Conservation (phyloP, 495 filamentous ascomycete species). For the Penicillium riverlandense region DNA sequence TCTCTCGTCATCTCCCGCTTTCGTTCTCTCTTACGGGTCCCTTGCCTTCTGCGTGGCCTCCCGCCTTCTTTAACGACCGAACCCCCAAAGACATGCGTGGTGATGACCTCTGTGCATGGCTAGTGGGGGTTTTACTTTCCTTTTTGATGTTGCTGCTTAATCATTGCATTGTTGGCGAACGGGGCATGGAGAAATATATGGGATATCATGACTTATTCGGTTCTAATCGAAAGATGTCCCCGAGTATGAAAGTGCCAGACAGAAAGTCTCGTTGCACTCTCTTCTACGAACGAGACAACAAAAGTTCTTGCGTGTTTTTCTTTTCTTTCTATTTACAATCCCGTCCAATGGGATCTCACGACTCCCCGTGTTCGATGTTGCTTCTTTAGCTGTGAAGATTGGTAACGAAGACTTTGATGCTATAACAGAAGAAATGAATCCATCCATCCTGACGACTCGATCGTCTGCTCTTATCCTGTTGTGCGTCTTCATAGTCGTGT, state of each 20-base stretch:
- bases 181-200: slow-evolving; percentile 27
- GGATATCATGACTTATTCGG: slow-evolving; percentile 13
- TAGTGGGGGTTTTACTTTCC: slow-evolving; percentile 10
- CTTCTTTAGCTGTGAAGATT: no score
- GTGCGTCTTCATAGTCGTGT: no score
- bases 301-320: background rate
- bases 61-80: background rate
- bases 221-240: slow-evolving; percentile 16
- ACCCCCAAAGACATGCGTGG: slow-evolving; percentile 16
- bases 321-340: slow-evolving; percentile 1
- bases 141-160: slow-evolving; percentile 7
- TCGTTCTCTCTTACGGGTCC: background rate
- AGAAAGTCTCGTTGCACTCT: slow-evolving; percentile 3
- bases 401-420: no score
- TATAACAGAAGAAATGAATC: background rate
- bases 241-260: slow-evolving; percentile 4
- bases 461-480: no score
- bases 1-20: background rate
- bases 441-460: background rate
- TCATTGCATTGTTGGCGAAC: slow-evolving; percentile 29
- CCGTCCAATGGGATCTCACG: slow-evolving; percentile 1
- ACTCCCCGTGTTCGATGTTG: background rate
- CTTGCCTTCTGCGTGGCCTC: background rate
- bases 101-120: slow-evolving; percentile 26
- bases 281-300: background rate